These are phyloP conservation scores for Talaromyces atroroseus DNA, from an alignment of 2,329 filamentous ascomycete species.

Conservation along the genomic window DNA sequence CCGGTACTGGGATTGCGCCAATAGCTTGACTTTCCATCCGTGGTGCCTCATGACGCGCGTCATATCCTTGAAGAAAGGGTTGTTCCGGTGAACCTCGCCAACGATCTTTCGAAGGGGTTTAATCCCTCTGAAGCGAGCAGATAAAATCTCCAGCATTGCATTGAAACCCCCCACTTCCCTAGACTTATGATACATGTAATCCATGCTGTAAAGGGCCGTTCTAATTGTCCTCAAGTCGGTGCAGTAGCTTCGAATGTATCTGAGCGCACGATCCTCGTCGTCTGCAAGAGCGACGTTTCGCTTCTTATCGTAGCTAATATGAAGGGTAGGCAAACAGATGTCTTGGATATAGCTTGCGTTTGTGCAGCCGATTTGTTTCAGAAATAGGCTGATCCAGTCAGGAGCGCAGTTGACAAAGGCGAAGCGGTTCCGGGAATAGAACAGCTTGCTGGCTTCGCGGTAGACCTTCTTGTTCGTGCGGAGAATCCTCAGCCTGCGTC, in stretches of 20 bases:
- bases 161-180: background rate
- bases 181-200: background rate
- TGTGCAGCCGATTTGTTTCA: conserved; percentile 16
- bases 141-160: background rate
- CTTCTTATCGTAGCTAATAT: background rate
- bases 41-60: background rate
- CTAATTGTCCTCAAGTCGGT: background rate
- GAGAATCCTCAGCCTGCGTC: conserved; percentile 6
- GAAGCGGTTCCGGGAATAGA: conserved; percentile 20
- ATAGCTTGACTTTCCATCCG: background rate
- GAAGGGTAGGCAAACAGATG: background rate
- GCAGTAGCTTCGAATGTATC: background rate
- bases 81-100: background rate
- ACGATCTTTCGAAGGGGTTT: background rate
- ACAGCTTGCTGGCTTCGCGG: conserved; percentile 17
- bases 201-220: background rate
- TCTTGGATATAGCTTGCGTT: conserved; percentile 19
- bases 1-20: background rate
- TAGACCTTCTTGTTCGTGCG: conserved; percentile 17
- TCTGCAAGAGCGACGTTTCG: background rate
- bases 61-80: background rate
- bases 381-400: conserved; percentile 15
- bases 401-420: conserved; percentile 13
- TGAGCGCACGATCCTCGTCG: background rate
- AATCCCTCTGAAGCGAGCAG: background rate